Conservation (phyloP, 2,329 filamentous ascomycete species). For the Clonostachys byssicola region DNA sequence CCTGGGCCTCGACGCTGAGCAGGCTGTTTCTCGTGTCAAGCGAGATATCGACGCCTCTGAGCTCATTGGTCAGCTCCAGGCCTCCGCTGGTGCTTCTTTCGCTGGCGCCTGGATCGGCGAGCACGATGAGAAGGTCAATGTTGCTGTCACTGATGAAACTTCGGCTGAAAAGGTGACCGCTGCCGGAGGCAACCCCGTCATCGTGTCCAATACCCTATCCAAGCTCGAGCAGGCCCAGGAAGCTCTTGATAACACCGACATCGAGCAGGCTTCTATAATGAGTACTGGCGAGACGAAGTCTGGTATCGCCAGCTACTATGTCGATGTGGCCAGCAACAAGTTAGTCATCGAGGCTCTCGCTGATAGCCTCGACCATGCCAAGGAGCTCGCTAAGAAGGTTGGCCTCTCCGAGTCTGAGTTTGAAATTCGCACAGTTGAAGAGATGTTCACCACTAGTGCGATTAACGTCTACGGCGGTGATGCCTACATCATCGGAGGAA, state of each 20-base stretch:
- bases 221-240: conserved; percentile 33
- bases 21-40: conserved; percentile 29
- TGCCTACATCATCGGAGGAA: conserved; percentile 5
- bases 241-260: conserved; percentile 27
- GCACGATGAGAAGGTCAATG: conserved; percentile 24
- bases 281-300: not conserved
- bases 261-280: conserved; percentile 16
- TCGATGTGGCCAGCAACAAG: conserved; percentile 6
- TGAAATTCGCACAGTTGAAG: conserved; percentile 3
- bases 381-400: conserved; percentile 3
- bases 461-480: conserved; percentile 3
- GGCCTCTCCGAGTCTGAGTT: conserved; percentile 5
- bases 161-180: conserved; percentile 23
- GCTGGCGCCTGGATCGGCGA: conserved; percentile 30
- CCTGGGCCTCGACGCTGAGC: conserved; percentile 28
- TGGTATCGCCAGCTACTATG: conserved; percentile 5
- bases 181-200: conserved; percentile 24
- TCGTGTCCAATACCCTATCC: conserved; percentile 25
- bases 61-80: conserved; percentile 26
- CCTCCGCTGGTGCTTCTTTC: conserved; percentile 23
- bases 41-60: conserved; percentile 25
- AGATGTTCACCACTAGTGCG: conserved; percentile 2
- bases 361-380: conserved; percentile 1
- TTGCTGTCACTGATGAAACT: conserved; percentile 28
- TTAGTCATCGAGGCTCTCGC: conserved; percentile 5